Conservation (phyloP, 2,329 filamentous ascomycete species). For the Aspergillus sojae region DNA sequence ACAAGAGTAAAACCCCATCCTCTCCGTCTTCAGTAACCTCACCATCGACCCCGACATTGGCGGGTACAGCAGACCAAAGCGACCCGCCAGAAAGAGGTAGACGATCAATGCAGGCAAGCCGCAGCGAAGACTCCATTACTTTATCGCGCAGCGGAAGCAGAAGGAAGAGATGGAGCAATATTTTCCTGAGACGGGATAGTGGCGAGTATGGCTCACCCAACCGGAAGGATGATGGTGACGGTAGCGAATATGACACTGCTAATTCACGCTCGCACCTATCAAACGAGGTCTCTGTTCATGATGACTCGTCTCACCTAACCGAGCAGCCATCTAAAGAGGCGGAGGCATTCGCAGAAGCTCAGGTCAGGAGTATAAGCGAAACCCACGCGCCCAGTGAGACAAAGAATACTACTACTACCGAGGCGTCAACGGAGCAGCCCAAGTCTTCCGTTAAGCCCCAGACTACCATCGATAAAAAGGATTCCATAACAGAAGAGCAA, state of each 20-base stretch:
- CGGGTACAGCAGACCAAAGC: conserved; percentile 26
- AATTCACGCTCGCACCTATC: conserved; percentile 38
- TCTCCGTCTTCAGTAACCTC: conserved; percentile 28
- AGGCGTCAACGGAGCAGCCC: neutral
- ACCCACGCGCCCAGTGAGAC: neutral
- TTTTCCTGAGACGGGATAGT: conserved; percentile 37
- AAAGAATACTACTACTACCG: neutral
- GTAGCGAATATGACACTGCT: conserved; percentile 21
- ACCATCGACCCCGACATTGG: conserved; percentile 26
- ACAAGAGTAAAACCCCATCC: conserved; percentile 35
- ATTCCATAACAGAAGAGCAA: neutral
- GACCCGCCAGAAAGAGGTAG: conserved; percentile 33
- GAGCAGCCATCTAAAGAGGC: conserved; percentile 2
- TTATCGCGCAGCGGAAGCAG: conserved; percentile 36
- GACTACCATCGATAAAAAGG: neutral
- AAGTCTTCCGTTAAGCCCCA: neutral
- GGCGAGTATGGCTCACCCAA: conserved; percentile 28
- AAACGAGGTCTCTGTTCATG: conserved; percentile 29
- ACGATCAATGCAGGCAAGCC: conserved; percentile 29
- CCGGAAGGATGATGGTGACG: conserved; percentile 27
- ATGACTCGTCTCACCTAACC: conserved; percentile 9
- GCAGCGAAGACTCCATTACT: conserved; percentile 31
- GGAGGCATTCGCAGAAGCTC: neutral
- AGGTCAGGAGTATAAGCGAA: neutral
- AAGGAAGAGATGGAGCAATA: conserved; percentile 43